These are phyloP conservation scores for Serpula lacrymans DNA, from an alignment of 768 basidiomycete genomes.

Conservation along the genomic window DNA sequence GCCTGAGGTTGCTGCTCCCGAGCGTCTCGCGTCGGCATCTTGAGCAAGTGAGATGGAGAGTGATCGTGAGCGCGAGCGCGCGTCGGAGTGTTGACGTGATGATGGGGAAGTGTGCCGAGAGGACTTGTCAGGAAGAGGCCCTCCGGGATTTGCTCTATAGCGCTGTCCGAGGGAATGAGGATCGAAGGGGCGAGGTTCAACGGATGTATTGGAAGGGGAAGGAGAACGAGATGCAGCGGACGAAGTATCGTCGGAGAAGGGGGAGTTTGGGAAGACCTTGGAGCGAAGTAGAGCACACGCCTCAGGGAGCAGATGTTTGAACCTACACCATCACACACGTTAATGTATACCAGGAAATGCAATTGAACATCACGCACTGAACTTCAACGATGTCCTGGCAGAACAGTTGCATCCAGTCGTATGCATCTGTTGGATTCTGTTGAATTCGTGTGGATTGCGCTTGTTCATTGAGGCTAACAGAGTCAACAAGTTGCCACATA, in stretches of 20 bases:
- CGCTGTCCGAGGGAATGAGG: constrained; percentile 29
- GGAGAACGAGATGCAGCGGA: constrained; percentile 14
- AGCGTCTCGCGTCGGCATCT: constrained; percentile 45
- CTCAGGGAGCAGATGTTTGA: constrained; percentile 49
- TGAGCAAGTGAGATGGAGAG: constrained; percentile 70
- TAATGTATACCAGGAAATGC: not conserved
- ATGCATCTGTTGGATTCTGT: constrained; percentile 23
- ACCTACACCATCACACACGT: constrained; percentile 36
- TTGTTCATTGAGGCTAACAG: constrained; percentile 35
- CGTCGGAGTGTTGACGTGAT: too few species aligned
- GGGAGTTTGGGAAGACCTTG: constrained; percentile 66
- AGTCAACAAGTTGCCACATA: constrained; percentile 63
- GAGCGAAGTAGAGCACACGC: constrained; percentile 54
- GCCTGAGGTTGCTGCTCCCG: constrained; percentile 30
- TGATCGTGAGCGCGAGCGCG: constrained; percentile 52
- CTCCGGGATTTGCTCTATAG: constrained; percentile 1
- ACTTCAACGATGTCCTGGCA: constrained; percentile 64
- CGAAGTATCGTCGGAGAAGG: constrained; percentile 46
- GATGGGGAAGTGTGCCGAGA: constrained; percentile 19
- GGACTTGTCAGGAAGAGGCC: constrained; percentile 6
- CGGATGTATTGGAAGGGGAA: constrained; percentile 11
- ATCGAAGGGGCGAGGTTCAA: constrained; percentile 10
- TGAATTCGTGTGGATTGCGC: constrained; percentile 11
- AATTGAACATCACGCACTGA: constrained; percentile 39
- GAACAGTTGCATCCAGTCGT: constrained; percentile 77